Evolutionary conservation across 345 rosid genomes (phyloP).

Genomic region (Arabis hirsuta): DNA sequence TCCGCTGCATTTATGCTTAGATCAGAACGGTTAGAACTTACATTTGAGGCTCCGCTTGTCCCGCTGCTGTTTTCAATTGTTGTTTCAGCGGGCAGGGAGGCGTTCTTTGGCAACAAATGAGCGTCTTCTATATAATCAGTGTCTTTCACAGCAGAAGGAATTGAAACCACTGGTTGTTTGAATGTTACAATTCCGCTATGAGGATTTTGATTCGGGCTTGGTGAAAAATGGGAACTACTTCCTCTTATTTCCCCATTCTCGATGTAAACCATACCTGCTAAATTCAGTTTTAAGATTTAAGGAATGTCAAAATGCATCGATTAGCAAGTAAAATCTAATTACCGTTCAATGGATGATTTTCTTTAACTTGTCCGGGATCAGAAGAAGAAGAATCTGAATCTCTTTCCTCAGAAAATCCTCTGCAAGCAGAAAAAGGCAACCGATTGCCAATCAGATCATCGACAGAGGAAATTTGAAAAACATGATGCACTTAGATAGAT

Average conservation of each 20-base stretch:
- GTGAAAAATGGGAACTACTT: slow-evolving; percentile 49
- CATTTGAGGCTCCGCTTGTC: slow-evolving; percentile 63
- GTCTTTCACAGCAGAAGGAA: slow-evolving; percentile 48
- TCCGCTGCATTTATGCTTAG: slow-evolving; percentile 62
- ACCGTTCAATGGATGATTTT: slow-evolving; percentile 35
- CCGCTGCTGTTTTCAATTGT: slow-evolving; percentile 52
- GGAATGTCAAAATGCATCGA: neutral
- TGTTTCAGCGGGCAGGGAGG: slow-evolving; percentile 61
- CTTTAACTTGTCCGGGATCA: slow-evolving; percentile 44
- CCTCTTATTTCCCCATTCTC: slow-evolving; percentile 45
- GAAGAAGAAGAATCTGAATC: slow-evolving; percentile 40
- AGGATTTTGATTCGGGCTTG: slow-evolving; percentile 46
- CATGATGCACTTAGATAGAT: neutral
- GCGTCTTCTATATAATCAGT: slow-evolving; percentile 45
- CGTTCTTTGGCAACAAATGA: slow-evolving; percentile 49
- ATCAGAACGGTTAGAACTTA: slow-evolving; percentile 69
- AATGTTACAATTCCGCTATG: slow-evolving; percentile 47
- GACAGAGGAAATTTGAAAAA: neutral
- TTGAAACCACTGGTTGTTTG: slow-evolving; percentile 50
- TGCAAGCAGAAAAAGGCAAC: slow-evolving; percentile 15
- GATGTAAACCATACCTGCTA: slow-evolving; percentile 54
- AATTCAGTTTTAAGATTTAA: slow-evolving; percentile 15
- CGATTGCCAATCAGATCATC: neutral
- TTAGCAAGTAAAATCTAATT: neutral
- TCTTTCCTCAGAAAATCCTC: slow-evolving; percentile 30